Evolutionary conservation across 2,329 filamentous ascomycete species (phyloP), one percentile per base, ranked within the genome.

Genomic region (Hymenoscyphus repandus): DNA sequence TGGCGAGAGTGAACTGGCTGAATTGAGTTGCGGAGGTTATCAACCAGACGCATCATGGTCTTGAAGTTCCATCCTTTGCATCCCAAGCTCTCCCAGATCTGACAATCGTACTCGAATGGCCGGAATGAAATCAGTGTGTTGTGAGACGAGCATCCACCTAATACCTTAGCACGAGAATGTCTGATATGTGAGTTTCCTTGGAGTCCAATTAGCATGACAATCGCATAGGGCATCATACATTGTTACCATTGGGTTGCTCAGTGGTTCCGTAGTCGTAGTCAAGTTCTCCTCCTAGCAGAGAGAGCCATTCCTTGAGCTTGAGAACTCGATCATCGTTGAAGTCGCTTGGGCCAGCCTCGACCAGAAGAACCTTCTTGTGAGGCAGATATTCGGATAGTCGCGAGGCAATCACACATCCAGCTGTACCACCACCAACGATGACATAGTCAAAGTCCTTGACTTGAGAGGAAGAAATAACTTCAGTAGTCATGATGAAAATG

Each of bases 61-160:
- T 88, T 83, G 72, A 95, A 95, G 64, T 80, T 82, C 90, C 90
- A 96, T 63, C 90, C 90, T 66, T 80, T 81, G 73, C 86, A 90
- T 54, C 90, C 90, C 64, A 88, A 75, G 31, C 79, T 80, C 64
- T 91, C 85, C 90, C 90, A 96, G 62, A 88, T 79, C 65, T 88
- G 79, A 72, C 88, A 81, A 70, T 96, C 90, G 69, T 95, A 91
- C 69, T 90, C 83, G 66, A 95, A 95, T 6, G 90, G 89, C 22
- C 90, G 82, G 80, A 95, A 95, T 15, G 88, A 93, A 69, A 96
- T 95, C 63, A 95, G 77, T 17, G 90, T 95, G 73, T 96, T 96
- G 78, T 95, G 90, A 53, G 87, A 92, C 40, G 90, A 95, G 77
- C 90, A 96, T 59, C 90, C 90, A 60, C 90, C 90, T 30, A 96